phyloP scores from a whole-genome alignment of 768 basidiomycete genomes.

The Lentinus brumalis region DNA sequence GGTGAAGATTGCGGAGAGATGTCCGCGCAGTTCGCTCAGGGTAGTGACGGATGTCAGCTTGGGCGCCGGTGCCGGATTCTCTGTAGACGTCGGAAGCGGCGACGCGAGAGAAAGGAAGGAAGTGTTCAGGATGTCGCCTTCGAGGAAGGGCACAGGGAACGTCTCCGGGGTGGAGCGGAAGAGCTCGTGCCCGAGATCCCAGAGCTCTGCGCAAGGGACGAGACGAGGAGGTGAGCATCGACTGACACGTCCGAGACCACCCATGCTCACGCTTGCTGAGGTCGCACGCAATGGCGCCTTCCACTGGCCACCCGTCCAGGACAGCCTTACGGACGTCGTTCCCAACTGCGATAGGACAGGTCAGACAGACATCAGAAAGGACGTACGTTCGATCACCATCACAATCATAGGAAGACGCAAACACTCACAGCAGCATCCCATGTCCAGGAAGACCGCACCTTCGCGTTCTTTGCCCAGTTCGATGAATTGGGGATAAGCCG shows the following conservation, averaged over 20 bases:
- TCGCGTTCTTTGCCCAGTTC: slow-evolving; percentile 38
- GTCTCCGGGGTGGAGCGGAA: slow-evolving; percentile 53
- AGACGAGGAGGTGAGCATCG: no score
- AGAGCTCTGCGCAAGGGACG: slow-evolving; percentile 44
- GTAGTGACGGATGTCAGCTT: slow-evolving; percentile 32
- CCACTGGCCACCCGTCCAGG: slow-evolving; percentile 44
- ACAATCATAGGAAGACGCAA: background rate
- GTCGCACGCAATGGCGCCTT: slow-evolving; percentile 42
- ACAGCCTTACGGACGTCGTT: slow-evolving; percentile 44
- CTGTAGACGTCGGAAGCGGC: background rate
- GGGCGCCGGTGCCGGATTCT: background rate
- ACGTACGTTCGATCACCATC: no score
- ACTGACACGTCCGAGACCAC: no score
- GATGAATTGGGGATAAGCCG: slow-evolving; percentile 32
- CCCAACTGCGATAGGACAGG: slow-evolving; percentile 34
- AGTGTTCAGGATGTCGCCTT: slow-evolving; percentile 56
- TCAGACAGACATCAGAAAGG: background rate
- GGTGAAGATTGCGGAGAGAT: slow-evolving; percentile 50
- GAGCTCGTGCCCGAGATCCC: slow-evolving; percentile 62
- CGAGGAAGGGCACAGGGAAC: slow-evolving; percentile 56
- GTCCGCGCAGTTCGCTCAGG: slow-evolving; percentile 42
- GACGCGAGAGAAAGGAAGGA: slow-evolving; percentile 34
- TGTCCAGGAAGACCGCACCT: slow-evolving; percentile 44
- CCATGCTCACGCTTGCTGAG: slow-evolving; percentile 11
- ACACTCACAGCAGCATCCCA: slow-evolving; percentile 46